Base-by-base conservation (phyloP, 768 basidiomycete species). In the Lentinula boryana region DNA sequence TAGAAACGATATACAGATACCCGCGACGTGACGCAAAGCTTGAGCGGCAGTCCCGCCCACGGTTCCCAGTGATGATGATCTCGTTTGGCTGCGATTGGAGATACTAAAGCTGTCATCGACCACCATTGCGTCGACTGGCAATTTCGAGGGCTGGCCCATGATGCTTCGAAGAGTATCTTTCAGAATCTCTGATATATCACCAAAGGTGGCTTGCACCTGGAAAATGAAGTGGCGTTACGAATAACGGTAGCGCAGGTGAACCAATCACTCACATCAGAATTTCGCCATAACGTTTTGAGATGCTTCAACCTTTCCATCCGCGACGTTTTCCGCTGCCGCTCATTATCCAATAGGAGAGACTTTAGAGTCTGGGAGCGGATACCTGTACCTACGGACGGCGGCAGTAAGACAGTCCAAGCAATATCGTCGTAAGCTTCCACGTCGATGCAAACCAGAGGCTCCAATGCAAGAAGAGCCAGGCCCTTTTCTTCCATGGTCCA, bases 401-500 rank as follows among this genome's bases (percentile, higher is more conserved):
- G 67, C 32, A 76, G 63, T 65, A 95, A 72, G 3, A 84, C 80
- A n/a, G 70, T 72, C 67, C 72, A 76, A 53, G 71, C 69, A 5
- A 61, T 32, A n/a, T 70, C 70, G 5, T 69, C 72, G 3, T 68
- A 66, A 2, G 63, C 52, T 1, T 64, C 65, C 41, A 75, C 71
- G 6, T 70, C 76, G 36, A 73, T 74, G n/a, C 72, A 66, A 18
- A 87, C 75, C 48, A 95, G 69, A 31, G 88, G 86, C 56, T 88
- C 84, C 23, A 96, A 73, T 0, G 83, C 86, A 44, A 80, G 76
- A 49, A 91, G 68, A 8, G 97, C 80, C 10, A 86, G 63, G 0
- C 85, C 78, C 65, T 84, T 84, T 66, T 95, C 91, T 8, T 81
- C 71, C 0, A 75, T 64, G 1, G 80, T 83, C 88, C 89, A 89